These are phyloP conservation scores for Fragilariopsis cylindrus DNA, from an alignment of 108 stramenopile genomes.

Conservation along the genomic window DNA sequence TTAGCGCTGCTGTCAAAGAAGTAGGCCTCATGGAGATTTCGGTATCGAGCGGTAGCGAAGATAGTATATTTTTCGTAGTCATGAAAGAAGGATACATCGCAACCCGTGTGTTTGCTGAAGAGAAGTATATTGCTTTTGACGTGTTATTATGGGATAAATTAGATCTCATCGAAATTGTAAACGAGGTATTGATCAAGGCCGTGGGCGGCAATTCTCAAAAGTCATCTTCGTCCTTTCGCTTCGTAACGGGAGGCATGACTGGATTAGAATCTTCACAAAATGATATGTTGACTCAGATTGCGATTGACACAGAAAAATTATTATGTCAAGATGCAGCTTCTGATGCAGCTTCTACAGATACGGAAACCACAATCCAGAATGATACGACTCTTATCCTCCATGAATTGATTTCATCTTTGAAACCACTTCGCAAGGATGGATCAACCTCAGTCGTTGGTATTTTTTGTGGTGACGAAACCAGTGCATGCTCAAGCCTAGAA, in stretches of 20 bases:
- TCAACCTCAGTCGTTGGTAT: conserved; percentile 4
- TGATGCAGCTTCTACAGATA: not conserved
- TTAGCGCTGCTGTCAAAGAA: conserved; percentile 28
- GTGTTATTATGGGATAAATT: conserved; percentile 51
- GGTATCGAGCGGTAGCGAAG: conserved; percentile 10
- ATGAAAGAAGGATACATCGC: conserved; percentile 63
- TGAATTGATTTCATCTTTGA: conserved; percentile 1
- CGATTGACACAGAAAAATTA: not conserved
- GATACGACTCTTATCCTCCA: not conserved
- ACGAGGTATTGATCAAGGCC: conserved; percentile 28
- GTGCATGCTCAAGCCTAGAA: conserved; percentile 7
- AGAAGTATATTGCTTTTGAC: conserved; percentile 67
- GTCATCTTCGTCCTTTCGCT: conserved; percentile 50
- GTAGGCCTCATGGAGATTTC: conserved; percentile 40
- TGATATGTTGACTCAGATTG: conserved; percentile 6
- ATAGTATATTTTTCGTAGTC: conserved; percentile 23
- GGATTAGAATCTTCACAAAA: conserved; percentile 8
- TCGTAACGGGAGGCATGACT: conserved; percentile 70
- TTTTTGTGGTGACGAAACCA: conserved; percentile 8
- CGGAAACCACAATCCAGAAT: not conserved
- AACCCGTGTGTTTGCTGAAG: conserved; percentile 49
- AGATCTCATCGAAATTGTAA: conserved; percentile 33
- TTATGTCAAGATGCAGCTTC: not conserved
- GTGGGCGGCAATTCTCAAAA: conserved; percentile 20
- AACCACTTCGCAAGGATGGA: not conserved